Base-by-base conservation (phyloP, 805 yeast species). In the Candida awuae region DNA sequence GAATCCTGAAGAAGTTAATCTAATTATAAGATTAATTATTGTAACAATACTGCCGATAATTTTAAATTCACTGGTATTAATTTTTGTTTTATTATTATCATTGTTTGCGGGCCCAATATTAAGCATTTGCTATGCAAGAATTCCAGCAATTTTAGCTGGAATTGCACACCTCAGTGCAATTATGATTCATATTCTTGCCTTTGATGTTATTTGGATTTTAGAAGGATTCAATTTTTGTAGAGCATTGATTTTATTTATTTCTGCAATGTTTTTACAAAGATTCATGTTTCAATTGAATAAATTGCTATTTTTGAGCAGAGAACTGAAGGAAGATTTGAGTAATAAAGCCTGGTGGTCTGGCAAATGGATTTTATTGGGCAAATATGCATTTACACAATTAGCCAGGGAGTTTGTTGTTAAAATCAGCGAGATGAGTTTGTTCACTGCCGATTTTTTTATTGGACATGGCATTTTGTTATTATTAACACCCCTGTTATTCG, bases 1-100 rank as follows among this genome's bases (percentile, higher is more conserved):
- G 34, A 50, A 60, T 37, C 62, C 72, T n/a, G 46, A 60, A 41
- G 66, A 71, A 3, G 70, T 75, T 7, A 75, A 79, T 55, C 73
- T 90, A 0, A 53, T 83, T 0, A 46, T 81, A 10, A 68, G 97
- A 41, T 58, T 90, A 22, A 53, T 70, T 3, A 60, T 86, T 13
- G 58, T 79, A 4, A 62, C 71, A 0, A 36, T 71, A 26, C 47
- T 67, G 1, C 86, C 88, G 1, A 58, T 77, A 14, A 19, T 66
- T 1, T 43, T 71, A 32, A 69, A 70, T 47, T 36, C 51, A 4
- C 30, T 59, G 1, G 43, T 66, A 1, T 50, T 71, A 31, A 6
- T 59, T 4, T 18, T 63, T 0, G 41, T 63, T 2, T 65, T 66
- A 38, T 52, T 58, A 0, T 22, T 68, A 3, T 65, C 75, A 4